These are phyloP conservation scores for Monosporozyma unispora DNA, from an alignment of 805 yeast species.

Conservation along the genomic window DNA sequence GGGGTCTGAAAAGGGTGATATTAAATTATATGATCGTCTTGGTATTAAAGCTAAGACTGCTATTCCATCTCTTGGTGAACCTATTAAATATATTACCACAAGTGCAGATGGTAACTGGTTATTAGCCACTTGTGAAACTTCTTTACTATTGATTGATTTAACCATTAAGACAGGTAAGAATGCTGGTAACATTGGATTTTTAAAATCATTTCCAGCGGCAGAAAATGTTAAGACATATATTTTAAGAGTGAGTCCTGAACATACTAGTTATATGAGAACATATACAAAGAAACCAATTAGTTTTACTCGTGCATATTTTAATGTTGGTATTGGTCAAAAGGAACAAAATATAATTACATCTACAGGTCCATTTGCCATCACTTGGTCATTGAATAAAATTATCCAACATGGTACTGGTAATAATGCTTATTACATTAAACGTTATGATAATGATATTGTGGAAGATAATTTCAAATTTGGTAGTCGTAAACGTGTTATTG, in stretches of 20 bases:
- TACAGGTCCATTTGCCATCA: constrained; percentile 71
- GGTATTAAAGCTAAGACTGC: constrained; percentile 72
- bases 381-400: constrained; percentile 66
- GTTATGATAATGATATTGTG: constrained; percentile 51
- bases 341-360: constrained; percentile 71
- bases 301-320: constrained; percentile 72
- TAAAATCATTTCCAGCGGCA: constrained; percentile 52
- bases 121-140: constrained; percentile 68
- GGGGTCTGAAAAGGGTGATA: constrained; percentile 66
- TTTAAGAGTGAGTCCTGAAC: constrained; percentile 61
- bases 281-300: constrained; percentile 40
- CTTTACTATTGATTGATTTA: constrained; percentile 61
- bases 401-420: constrained; percentile 35
- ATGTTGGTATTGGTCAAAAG: constrained; percentile 52
- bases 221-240: constrained; percentile 62
- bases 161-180: constrained; percentile 53
- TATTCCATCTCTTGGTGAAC: constrained; percentile 77
- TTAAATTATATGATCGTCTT: constrained; percentile 60
- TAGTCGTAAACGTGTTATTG: constrained; percentile 57
- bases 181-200: constrained; percentile 54
- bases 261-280: constrained; percentile 50
- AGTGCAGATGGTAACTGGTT: constrained; percentile 78
- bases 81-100: constrained; percentile 55
- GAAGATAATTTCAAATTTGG: constrained; percentile 76
- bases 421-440: constrained; percentile 47